These are phyloP conservation scores for Trichosporon asahii DNA, from an alignment of 1,284 basidiomycete species.

Conservation along the genomic window DNA sequence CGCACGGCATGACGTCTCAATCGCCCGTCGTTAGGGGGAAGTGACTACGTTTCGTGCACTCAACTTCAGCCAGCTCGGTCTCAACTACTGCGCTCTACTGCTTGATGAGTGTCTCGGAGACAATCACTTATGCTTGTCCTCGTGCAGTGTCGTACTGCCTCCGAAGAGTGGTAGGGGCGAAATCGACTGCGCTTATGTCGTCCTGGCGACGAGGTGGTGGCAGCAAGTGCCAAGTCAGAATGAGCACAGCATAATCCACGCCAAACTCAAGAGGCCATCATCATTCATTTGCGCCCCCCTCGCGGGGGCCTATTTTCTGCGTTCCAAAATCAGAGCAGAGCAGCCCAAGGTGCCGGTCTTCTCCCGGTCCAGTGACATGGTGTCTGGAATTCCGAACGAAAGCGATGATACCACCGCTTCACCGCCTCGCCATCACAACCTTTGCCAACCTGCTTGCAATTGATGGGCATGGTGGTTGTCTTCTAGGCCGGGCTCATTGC, in stretches of 20 bases:
- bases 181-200: not conserved
- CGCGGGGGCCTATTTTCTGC: too few species aligned
- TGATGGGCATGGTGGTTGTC: not conserved
- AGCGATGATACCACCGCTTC: not conserved
- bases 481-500: not conserved
- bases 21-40: not conserved
- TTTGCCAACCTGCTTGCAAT: not conserved
- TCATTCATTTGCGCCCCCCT: too few species aligned
- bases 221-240: too few species aligned
- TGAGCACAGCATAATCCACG: too few species aligned
- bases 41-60: not conserved
- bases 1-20: not conserved
- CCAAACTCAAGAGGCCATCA: too few species aligned
- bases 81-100: not conserved
- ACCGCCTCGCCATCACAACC: not conserved
- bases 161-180: not conserved
- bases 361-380: too few species aligned
- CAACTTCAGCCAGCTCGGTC: not conserved
- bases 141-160: not conserved
- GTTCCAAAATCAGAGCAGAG: too few species aligned
- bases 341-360: too few species aligned
- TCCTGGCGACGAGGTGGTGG: not conserved
- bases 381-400: not conserved
- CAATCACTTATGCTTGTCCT: not conserved
- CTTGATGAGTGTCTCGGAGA: not conserved